Conservation (phyloP, 306 rosid genomes). For the Vigna reflexopilosa region DNA sequence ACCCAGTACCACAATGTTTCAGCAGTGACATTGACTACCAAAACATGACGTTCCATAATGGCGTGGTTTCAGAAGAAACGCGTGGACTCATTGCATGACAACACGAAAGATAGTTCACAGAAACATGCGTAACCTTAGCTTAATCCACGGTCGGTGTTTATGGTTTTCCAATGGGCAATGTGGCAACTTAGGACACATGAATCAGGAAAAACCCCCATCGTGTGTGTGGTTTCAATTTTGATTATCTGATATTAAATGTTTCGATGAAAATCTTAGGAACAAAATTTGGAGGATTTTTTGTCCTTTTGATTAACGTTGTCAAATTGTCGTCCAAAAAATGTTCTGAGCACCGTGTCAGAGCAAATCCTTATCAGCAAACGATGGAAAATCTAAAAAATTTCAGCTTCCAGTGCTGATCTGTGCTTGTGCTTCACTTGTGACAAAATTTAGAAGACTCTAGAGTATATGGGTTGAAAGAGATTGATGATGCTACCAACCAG, state of each 20-base stretch:
- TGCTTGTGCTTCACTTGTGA: conserved; percentile 16
- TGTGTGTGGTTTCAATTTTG: conserved; percentile 27
- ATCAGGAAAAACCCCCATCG: not conserved
- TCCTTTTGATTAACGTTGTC: conserved; percentile 13
- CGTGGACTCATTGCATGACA: conserved; percentile 44
- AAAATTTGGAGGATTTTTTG: not conserved
- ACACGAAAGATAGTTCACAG: conserved; percentile 37
- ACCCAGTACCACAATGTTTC: not conserved
- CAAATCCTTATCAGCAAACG: not conserved
- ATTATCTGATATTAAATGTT: not conserved
- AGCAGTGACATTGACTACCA: conserved; percentile 36
- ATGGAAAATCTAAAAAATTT: conserved; percentile 16
- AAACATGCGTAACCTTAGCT: conserved; percentile 44
- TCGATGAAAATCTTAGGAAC: not conserved
- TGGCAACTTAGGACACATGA: conserved; percentile 48
- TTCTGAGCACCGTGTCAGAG: conserved; percentile 12
- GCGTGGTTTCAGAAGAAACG: conserved; percentile 48
- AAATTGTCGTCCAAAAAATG: conserved; percentile 1
- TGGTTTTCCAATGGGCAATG: conserved; percentile 45
- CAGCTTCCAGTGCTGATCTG: not conserved
- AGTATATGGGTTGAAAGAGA: conserved; percentile 13
- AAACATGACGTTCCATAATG: conserved; percentile 35
- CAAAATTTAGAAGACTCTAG: conserved; percentile 27
- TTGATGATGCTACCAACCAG: conserved; percentile 32
- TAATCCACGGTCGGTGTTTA: conserved; percentile 35